These are phyloP conservation scores for Bathelium albidoporum DNA, from an alignment of 495 filamentous ascomycete species.

Conservation along the genomic window DNA sequence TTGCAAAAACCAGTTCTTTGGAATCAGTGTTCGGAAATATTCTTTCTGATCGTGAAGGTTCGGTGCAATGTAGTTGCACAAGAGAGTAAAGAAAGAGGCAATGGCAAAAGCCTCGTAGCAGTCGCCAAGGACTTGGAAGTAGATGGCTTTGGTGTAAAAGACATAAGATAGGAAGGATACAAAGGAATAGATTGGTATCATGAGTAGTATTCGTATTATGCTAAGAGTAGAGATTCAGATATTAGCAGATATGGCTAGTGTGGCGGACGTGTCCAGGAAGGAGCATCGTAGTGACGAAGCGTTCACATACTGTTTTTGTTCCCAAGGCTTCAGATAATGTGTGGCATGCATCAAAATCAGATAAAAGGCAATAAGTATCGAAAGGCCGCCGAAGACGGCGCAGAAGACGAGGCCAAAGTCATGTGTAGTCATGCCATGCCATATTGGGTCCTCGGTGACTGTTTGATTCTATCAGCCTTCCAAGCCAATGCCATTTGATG, in stretches of 20 bases:
- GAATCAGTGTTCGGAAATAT: conserved; percentile 63
- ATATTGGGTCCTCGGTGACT: conserved; percentile 19
- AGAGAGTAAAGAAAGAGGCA: conserved; percentile 78
- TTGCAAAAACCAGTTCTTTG: conserved; percentile 68
- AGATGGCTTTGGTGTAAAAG: conserved; percentile 72
- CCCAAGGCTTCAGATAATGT: conserved; percentile 71
- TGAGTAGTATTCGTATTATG: conserved; percentile 84
- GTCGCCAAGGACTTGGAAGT: conserved; percentile 70
- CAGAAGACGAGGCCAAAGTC: conserved; percentile 39
- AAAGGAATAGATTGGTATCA: conserved; percentile 77
- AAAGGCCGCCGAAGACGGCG: conserved; percentile 44
- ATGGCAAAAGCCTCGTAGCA: conserved; percentile 93
- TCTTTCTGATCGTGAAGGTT: conserved; percentile 77
- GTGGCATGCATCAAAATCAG: conserved; percentile 68
- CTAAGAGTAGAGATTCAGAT: conserved; percentile 20
- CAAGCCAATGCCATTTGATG: no score
- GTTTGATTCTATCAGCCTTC: conserved; percentile 6
- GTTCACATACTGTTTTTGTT: conserved; percentile 60
- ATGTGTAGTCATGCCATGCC: conserved; percentile 42
- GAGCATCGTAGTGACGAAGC: neutral
- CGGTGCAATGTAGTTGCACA: conserved; percentile 75
- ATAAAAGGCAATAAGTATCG: conserved; percentile 46
- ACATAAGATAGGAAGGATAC: conserved; percentile 68
- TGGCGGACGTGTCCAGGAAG: neutral
- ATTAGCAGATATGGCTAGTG: conserved; percentile 12